These are phyloP conservation scores for Erysimum pusillum DNA, from an alignment of 441 rosid genomes.

Conservation along the genomic window DNA sequence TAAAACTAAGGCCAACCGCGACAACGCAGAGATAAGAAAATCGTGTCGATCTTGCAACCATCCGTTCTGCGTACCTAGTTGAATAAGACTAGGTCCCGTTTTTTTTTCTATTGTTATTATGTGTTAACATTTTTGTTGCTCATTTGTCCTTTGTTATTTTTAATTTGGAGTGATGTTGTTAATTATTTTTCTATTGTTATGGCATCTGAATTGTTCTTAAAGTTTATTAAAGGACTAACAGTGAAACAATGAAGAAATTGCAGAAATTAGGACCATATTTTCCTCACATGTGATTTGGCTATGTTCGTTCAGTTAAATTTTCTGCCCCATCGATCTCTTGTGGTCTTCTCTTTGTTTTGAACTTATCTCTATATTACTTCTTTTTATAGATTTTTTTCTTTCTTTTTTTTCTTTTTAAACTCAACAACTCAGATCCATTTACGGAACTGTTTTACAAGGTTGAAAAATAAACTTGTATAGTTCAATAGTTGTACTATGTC, in stretches of 20 bases:
- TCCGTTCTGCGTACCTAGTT: background rate
- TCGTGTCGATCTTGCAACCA: conserved; percentile 54
- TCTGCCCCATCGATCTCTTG: too few species aligned
- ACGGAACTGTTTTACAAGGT: too few species aligned
- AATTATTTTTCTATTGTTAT: background rate
- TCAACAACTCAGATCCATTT: too few species aligned
- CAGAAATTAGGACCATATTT: background rate
- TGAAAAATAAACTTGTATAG: too few species aligned
- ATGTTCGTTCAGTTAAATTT: too few species aligned
- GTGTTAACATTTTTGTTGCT: background rate
- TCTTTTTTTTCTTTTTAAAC: too few species aligned
- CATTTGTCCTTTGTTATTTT: background rate
- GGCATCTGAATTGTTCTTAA: background rate
- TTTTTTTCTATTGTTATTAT: background rate
- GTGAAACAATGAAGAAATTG: background rate
- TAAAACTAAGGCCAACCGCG: conserved; percentile 25
- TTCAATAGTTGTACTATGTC: too few species aligned
- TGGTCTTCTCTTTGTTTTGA: too few species aligned
- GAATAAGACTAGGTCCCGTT: background rate
- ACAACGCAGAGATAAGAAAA: conserved; percentile 57
- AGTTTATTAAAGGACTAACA: background rate
- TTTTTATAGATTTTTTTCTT: too few species aligned
- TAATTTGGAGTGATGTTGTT: background rate
- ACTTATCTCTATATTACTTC: too few species aligned
- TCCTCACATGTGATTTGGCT: background rate